phyloP scores from a whole-genome alignment of 805 yeast genomes.

The Candida manassasensis region DNA sequence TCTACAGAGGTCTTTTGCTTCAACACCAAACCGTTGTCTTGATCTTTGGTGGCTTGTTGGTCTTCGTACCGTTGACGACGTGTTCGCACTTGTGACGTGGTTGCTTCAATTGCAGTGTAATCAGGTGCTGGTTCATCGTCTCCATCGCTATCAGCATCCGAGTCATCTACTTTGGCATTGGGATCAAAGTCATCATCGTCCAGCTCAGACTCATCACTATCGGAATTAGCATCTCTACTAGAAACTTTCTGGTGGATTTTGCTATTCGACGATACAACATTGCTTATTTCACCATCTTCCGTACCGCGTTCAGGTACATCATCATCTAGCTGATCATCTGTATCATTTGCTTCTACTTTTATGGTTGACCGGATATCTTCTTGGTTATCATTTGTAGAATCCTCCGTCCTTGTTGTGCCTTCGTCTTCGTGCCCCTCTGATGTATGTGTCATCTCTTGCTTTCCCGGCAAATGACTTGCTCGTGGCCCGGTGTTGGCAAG shows the following conservation, averaged over 20 bases:
- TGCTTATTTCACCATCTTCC: slow-evolving; percentile 4
- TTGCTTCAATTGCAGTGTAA: slow-evolving; percentile 52
- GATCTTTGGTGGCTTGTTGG: slow-evolving; percentile 5
- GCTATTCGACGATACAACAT: no score
- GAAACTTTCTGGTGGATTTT: background rate
- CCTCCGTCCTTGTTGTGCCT: background rate
- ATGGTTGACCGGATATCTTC: no score
- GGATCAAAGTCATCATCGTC: slow-evolving; percentile 27
- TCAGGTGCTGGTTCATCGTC: slow-evolving; percentile 32
- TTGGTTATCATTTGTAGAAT: background rate
- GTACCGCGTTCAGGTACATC: no score
- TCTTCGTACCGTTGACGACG: slow-evolving; percentile 57
- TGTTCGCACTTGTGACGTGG: slow-evolving; percentile 59
- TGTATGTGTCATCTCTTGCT: no score
- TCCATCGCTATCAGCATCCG: slow-evolving; percentile 27
- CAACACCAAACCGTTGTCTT: slow-evolving; percentile 14
- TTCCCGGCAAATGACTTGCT: no score
- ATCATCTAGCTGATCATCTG: no score
- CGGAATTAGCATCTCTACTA: background rate
- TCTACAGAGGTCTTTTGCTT: slow-evolving; percentile 16
- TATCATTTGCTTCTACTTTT: no score
- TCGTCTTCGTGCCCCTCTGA: background rate
- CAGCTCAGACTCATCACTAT: slow-evolving; percentile 13
- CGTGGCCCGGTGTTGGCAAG: no score
- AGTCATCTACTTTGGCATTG: slow-evolving; percentile 12